Evolutionary conservation across 2,329 filamentous ascomycete genomes (phyloP), one percentile per base, ranked within the genome.

Genomic region (Botrytis hyacinthi): DNA sequence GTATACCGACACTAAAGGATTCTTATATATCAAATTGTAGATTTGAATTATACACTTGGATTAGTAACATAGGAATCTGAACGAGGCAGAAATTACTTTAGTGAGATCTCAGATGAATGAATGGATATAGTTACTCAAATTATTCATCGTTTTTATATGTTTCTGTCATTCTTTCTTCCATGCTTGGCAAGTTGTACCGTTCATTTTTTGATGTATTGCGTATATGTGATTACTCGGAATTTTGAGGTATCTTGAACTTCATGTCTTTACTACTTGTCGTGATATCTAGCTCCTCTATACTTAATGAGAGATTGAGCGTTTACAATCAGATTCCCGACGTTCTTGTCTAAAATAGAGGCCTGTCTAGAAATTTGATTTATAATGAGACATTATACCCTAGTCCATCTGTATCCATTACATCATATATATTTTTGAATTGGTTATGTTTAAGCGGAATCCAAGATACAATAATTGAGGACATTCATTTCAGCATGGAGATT

Each of bases 331-430:
- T 16, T 16, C 26, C 2, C 26, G 16, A 7, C 14, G 6, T 8
- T 29, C 12, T 57, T 57, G 6, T 29, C 6, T 57, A 18, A 16
- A 29, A 57, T 3, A 0, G 0, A 12, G 48, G 12, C 7, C 51
- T 57, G 7, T 29, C 3, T n/a, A 4, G 5, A 51, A 51, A 51
- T 2, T 26, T 51, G 8, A 4, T 48, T 22, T 4, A 22, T 48
- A 0, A 22, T 22, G 3, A 59, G 14, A 9, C 4, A 32, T 22
- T 32, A 0, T 35, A 4, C 32, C 7, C 14, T 1, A 26, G 22
- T 22, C 9, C 10, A 20, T 51, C 0, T 6, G 14, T 22, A 12
- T 12, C 14, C 3, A 26, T 7, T 10, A 26, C 6, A 12, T 22
- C 35, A 3, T 12, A 16, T 12, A 35, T 2, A 2, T 60, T 9